Evolutionary conservation across 2,329 filamentous ascomycete genomes (phyloP).

Genomic region (Trichoderma sp.): DNA sequence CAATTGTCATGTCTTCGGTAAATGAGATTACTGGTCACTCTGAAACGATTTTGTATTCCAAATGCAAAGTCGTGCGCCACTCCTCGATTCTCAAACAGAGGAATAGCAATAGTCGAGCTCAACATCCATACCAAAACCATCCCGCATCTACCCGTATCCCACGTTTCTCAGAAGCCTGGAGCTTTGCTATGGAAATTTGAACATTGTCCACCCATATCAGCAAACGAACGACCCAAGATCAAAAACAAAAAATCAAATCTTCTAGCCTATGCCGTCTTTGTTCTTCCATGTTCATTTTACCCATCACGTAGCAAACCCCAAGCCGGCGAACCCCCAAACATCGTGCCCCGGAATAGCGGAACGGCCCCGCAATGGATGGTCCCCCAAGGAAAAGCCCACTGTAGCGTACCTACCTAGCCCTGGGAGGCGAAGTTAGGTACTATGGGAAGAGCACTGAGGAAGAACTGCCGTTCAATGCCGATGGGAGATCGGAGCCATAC

Average conservation of each 20-base stretch:
- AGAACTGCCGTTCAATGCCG: slow-evolving; percentile 14
- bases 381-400: slow-evolving; percentile 16
- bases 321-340: not conserved
- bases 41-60: not conserved
- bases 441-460: not conserved
- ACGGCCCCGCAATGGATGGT: slow-evolving; percentile 28
- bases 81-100: not conserved
- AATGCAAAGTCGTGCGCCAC: not conserved
- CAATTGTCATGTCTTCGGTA: not conserved
- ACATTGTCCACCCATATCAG: not conserved
- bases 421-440: not conserved
- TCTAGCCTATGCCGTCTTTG: not conserved
- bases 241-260: not conserved
- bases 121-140: not conserved
- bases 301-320: not conserved
- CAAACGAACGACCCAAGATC: not conserved
- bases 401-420: slow-evolving; percentile 2
- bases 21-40: not conserved
- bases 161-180: not conserved
- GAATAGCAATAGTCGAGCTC: not conserved
- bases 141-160: slow-evolving; percentile 7
- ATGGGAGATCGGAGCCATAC: not conserved
- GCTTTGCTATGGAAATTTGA: not conserved
- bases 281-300: not conserved
- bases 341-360: slow-evolving; percentile 26